Base-by-base conservation (phyloP, 2,329 filamentous ascomycete species). In the Claviceps cyperi region DNA sequence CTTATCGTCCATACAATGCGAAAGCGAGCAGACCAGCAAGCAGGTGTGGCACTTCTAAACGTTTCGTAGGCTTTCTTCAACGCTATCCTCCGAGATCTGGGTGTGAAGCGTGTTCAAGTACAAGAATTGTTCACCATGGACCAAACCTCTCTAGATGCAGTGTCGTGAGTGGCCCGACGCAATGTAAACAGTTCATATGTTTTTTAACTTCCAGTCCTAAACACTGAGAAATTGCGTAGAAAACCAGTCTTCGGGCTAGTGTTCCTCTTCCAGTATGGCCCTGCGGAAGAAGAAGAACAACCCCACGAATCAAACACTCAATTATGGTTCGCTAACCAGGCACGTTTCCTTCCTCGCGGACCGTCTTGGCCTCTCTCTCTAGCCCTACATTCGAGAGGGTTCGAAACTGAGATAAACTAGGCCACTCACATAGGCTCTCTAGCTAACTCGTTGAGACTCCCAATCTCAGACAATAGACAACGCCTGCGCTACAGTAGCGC, bases 271-370 rank as follows among this genome's bases (percentile, higher is more conserved):
- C 78, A 83, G 52, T 95, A 77, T 55, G 60, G 80, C 57, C 74
- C 77, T 32, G 76, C 72, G 48, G 37, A 77, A 35, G 72, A 75
- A n/a, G 73, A 79, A 64, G 56, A 77, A 69, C 59, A 77, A 69
- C 59, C 73, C 50, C 71, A 76, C 53, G 70, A 68, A 43, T 69
- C 78, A 3, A 49, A 54, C 2, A 53, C 49, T n/a, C 47, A 49
- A 3, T 69, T 97, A 17, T 98, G 92, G 91, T 97, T 96, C 64
- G 89, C 90, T 28, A 96, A 96, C 60, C 91, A 94, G 69, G 84
- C 86, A 62, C 19, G 68, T 28, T 37, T 35, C 39, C 44, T 22
- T 11, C 28, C 2, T n/a, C 5, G 24, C 9, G 19, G 43, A 28
- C 39, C 19, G 14, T 43, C 19, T 35, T 28, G 3, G 17, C n/a